A percentile compares a stretch with the other conserved stretches of the same genome.
Evolutionary conservation across 1,284 basidiomycete genomes (phyloP).

Genomic region (Leccinum brunneo-olivaceum): DNA sequence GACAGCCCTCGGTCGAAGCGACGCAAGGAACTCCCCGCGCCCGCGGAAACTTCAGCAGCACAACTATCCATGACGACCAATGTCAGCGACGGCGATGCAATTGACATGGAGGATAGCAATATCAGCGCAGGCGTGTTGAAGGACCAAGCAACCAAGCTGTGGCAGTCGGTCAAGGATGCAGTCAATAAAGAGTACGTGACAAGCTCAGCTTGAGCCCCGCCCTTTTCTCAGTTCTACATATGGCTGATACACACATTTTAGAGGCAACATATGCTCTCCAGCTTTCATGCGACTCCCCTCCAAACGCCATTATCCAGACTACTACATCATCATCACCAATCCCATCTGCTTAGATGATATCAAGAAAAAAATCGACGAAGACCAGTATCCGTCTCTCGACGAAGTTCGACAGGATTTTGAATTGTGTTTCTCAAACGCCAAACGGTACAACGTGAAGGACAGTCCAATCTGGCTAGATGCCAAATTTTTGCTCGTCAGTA

Average conservation of each 20-base stretch:
- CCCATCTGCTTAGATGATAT: constrained; percentile 87
- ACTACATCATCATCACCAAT: constrained; percentile 67
- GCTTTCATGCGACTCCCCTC: constrained; percentile 77
- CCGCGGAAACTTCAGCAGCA: constrained; percentile 18
- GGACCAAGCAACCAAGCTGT: constrained; percentile 45
- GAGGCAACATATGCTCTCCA: constrained; percentile 59
- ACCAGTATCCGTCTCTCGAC: constrained; percentile 60
- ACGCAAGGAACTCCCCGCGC: constrained; percentile 48
- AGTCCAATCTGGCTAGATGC: constrained; percentile 85
- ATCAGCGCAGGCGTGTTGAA: constrained; percentile 29
- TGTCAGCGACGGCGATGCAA: constrained; percentile 21
- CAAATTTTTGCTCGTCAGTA: constrained; percentile 49
- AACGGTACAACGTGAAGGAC: constrained; percentile 81
- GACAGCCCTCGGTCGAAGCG: constrained; percentile 64
- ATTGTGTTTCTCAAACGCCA: constrained; percentile 85
- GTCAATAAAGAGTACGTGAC: constrained; percentile 76
- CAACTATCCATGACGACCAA: constrained; percentile 24
- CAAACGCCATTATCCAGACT: constrained; percentile 82
- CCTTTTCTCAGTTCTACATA: constrained; percentile 27
- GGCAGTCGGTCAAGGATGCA: constrained; percentile 71
- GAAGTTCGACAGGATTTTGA: constrained; percentile 79
- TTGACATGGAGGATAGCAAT: constrained; percentile 21
- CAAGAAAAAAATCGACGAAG: constrained; percentile 66
- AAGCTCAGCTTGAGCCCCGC: constrained; percentile 29
- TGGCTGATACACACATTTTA: constrained; percentile 30